These are phyloP conservation scores for Pezicula carpinea DNA, from an alignment of 2,329 filamentous ascomycete species.

Conservation along the genomic window DNA sequence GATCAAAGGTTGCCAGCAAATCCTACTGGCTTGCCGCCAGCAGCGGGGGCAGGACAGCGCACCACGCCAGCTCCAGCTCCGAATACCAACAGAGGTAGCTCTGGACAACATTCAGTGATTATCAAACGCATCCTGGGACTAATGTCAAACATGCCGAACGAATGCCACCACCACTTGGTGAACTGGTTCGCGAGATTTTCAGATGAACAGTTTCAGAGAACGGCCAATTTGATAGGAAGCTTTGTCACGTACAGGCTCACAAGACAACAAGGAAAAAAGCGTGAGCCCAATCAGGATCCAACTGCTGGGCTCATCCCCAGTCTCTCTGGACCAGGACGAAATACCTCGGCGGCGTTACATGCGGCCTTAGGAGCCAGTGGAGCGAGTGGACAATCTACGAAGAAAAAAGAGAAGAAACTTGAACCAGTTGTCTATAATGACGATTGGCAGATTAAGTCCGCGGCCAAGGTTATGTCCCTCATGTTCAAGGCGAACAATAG, in stretches of 20 bases:
- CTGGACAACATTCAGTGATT: constrained; percentile 73
- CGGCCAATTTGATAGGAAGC: constrained; percentile 71
- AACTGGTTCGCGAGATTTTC: constrained; percentile 74
- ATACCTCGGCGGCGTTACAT: constrained; percentile 63
- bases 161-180: constrained; percentile 73
- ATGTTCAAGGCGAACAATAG: constrained; percentile 77
- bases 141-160: constrained; percentile 67
- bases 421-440: constrained; percentile 64
- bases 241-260: constrained; percentile 80
- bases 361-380: constrained; percentile 64
- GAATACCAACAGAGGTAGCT: constrained; percentile 22
- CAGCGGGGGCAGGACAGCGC: constrained; percentile 3
- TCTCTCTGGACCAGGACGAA: constrained; percentile 59
- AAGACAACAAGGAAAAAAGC: constrained; percentile 64
- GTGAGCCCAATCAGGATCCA: constrained; percentile 53
- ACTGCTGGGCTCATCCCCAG: constrained; percentile 68
- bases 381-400: constrained; percentile 41
- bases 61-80: constrained; percentile 6
- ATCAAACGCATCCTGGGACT: constrained; percentile 81
- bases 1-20: constrained; percentile 17
- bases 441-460: constrained; percentile 86
- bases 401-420: constrained; percentile 49
- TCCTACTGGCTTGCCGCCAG: not conserved
- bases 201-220: constrained; percentile 60
- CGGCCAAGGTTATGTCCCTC: constrained; percentile 73